phyloP scores from a whole-genome alignment of 345 rosid genomes.

The Erysimum cheiranthoides region DNA sequence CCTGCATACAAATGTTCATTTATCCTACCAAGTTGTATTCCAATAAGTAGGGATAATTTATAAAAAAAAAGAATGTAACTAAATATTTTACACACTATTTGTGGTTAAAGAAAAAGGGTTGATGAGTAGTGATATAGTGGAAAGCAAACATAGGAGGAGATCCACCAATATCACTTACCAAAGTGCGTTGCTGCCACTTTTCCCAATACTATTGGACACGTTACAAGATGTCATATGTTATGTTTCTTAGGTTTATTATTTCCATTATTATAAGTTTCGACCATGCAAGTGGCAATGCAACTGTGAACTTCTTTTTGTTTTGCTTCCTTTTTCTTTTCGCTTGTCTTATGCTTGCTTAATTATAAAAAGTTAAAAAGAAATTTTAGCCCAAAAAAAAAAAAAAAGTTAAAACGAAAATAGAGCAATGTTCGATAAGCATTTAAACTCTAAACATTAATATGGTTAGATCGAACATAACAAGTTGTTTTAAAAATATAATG shows the following conservation, averaged over 20 bases:
- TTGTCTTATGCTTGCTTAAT: slow-evolving; percentile 17
- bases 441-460: slow-evolving; percentile 21
- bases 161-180: slow-evolving; percentile 46
- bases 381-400: too few species aligned
- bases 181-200: slow-evolving; percentile 43
- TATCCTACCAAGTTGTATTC: slow-evolving; percentile 35
- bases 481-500: neutral
- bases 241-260: slow-evolving; percentile 22
- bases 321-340: slow-evolving; percentile 32
- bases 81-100: slow-evolving; percentile 7
- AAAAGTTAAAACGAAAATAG: neutral
- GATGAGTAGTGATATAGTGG: slow-evolving; percentile 30
- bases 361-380: neutral
- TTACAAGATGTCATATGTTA: slow-evolving; percentile 20
- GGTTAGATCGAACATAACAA: slow-evolving; percentile 21
- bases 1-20: neutral
- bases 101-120: neutral
- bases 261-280: slow-evolving; percentile 18
- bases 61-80: slow-evolving; percentile 1
- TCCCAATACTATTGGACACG: slow-evolving; percentile 38
- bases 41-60: slow-evolving; percentile 18
- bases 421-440: slow-evolving; percentile 21
- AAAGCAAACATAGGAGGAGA: slow-evolving; percentile 39
- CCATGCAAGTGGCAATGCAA: slow-evolving; percentile 44
- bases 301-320: slow-evolving; percentile 35